Evolutionary conservation across 2,329 filamentous ascomycete species (phyloP).

Genomic region (Aspergillus terreus): DNA sequence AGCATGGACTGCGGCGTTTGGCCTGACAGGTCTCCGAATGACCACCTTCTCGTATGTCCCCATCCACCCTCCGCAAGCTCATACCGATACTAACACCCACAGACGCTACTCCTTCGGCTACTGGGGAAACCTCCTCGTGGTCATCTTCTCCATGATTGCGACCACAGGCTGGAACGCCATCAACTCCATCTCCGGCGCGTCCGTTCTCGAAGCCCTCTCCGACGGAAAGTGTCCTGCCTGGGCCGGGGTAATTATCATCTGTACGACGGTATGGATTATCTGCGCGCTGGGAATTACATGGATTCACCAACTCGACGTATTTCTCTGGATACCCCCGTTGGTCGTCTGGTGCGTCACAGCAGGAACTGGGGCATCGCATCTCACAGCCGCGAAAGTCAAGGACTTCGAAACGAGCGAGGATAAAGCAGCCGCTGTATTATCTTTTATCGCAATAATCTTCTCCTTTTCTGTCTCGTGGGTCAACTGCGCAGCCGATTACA

Average conservation of each 20-base stretch:
- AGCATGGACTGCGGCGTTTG: conserved; percentile 29
- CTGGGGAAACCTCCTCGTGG: conserved; percentile 36
- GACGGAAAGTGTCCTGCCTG: conserved; percentile 34
- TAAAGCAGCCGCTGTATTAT: conserved; percentile 31
- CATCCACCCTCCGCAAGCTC: not conserved
- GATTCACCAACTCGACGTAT: conserved; percentile 36
- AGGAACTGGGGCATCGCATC: conserved; percentile 32
- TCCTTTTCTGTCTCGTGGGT: conserved; percentile 37
- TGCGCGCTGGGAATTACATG: conserved; percentile 36
- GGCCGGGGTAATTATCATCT: conserved; percentile 38
- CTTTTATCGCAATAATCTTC: conserved; percentile 36
- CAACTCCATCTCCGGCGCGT: conserved; percentile 37
- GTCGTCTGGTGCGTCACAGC: conserved; percentile 38
- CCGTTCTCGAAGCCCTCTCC: conserved; percentile 32
- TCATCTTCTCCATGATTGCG: conserved; percentile 35
- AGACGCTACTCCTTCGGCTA: conserved; percentile 38
- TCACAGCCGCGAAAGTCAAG: conserved; percentile 24
- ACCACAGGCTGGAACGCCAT: conserved; percentile 40
- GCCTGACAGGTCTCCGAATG: conserved; percentile 34
- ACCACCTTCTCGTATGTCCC: conserved; percentile 28
- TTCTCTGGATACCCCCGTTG: conserved; percentile 35
- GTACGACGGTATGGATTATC: conserved; percentile 34
- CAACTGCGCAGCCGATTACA: conserved; percentile 37
- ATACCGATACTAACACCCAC: not conserved
- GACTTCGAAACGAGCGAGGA: conserved; percentile 21